These are phyloP conservation scores for Colletotrichum australisinense DNA, from an alignment of 2,329 filamentous ascomycete genomes.

Conservation along the genomic window DNA sequence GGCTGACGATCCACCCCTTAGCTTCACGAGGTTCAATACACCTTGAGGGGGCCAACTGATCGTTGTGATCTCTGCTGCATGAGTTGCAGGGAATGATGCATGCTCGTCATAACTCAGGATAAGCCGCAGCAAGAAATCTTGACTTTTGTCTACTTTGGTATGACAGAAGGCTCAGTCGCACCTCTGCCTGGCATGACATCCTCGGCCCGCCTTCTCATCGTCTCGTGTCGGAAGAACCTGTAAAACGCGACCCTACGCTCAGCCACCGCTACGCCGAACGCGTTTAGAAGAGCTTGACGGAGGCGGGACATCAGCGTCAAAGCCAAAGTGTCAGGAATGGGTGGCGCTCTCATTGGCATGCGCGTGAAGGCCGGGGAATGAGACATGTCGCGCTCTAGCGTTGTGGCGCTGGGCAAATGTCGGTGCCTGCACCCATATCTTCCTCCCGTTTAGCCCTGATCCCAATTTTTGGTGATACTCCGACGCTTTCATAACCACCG, in stretches of 20 bases:
- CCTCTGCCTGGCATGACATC: not conserved
- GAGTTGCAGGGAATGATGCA: not conserved
- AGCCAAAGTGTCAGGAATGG: slow-evolving; percentile 2
- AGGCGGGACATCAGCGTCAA: slow-evolving; percentile 2
- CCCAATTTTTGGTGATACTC: too few species aligned
- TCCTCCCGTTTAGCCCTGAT: too few species aligned
- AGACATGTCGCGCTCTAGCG: slow-evolving; percentile 5
- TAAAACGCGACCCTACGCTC: slow-evolving; percentile 2
- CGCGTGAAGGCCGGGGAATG: not conserved
- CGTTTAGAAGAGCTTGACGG: not conserved
- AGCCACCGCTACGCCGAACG: slow-evolving; percentile 26
- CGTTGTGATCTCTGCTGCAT: not conserved
- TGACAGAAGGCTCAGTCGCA: not conserved
- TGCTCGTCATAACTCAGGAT: not conserved
- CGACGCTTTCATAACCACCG: not conserved
- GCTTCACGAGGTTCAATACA: not conserved
- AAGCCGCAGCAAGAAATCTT: not conserved
- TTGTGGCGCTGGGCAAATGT: not conserved
- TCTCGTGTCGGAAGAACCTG: not conserved
- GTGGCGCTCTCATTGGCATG: slow-evolving; percentile 4
- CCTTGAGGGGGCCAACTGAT: not conserved
- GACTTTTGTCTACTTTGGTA: not conserved
- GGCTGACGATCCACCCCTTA: not conserved
- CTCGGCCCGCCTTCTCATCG: not conserved
- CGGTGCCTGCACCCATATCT: not conserved